These are phyloP conservation scores for Cardiospermum halicacabum DNA, from an alignment of 345 rosid genomes.

Conservation along the genomic window DNA sequence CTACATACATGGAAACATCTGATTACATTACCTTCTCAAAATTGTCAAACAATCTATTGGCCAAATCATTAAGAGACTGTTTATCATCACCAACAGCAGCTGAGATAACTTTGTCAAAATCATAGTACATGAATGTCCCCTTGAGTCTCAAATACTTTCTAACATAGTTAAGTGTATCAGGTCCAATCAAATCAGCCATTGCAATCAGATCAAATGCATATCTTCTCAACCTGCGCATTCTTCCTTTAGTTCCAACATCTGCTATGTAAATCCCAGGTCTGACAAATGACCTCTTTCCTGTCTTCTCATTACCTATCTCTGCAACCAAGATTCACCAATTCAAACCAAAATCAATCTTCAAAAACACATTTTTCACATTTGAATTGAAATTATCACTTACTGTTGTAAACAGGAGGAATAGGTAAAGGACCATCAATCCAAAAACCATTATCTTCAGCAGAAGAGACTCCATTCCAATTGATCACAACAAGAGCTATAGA, in stretches of 20 bases:
- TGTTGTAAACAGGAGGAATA: constrained; percentile 55
- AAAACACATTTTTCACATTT: background rate
- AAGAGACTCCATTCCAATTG: constrained; percentile 27
- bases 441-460: constrained; percentile 66
- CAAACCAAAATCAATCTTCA: too few species aligned
- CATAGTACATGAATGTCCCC: constrained; percentile 66
- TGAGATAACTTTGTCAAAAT: constrained; percentile 77
- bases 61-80: constrained; percentile 65
- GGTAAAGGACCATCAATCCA: constrained; percentile 64
- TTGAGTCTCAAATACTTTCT: constrained; percentile 75
- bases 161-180: constrained; percentile 68
- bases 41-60: constrained; percentile 75
- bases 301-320: constrained; percentile 67
- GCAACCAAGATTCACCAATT: too few species aligned
- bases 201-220: constrained; percentile 78
- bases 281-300: constrained; percentile 64
- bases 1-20: background rate
- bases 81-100: constrained; percentile 54
- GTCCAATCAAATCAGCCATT: constrained; percentile 78
- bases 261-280: constrained; percentile 64
- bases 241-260: constrained; percentile 51
- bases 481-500: constrained; percentile 41
- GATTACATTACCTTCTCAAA: constrained; percentile 54
- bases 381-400: constrained; percentile 36
- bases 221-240: constrained; percentile 61